These are phyloP conservation scores for Neostapfia colusana DNA, from an alignment of 176 grass and related monocot species.

Conservation along the genomic window DNA sequence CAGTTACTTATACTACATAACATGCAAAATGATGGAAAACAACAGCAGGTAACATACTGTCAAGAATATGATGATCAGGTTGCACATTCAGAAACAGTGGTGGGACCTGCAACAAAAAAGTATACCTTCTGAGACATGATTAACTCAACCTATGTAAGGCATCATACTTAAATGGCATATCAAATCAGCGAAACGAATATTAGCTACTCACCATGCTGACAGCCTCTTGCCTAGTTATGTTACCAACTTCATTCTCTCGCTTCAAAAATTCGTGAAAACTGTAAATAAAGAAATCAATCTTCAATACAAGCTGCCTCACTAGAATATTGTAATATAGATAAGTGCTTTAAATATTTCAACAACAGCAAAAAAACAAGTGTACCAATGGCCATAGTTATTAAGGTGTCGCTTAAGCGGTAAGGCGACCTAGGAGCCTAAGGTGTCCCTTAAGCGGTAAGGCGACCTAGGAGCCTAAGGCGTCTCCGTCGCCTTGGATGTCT, in stretches of 20 bases:
- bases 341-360: constrained; percentile 13
- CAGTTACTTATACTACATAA: constrained; percentile 16
- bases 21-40: constrained; percentile 12
- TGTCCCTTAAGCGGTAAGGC: no score
- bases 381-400: no score
- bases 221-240: constrained; percentile 99
- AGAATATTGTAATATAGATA: background rate
- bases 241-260: constrained; percentile 94
- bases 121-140: constrained; percentile 21
- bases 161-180: constrained; percentile 36
- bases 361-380: background rate
- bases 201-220: constrained; percentile 86
- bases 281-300: constrained; percentile 21
- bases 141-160: background rate
- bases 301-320: constrained; percentile 29
- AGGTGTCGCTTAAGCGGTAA: no score
- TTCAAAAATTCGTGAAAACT: constrained; percentile 99
- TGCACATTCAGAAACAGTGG: constrained; percentile 92
- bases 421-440: no score
- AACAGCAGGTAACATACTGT: constrained; percentile 63
- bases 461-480: no score
- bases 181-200: constrained; percentile 24
- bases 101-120: constrained; percentile 70
- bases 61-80: constrained; percentile 90
- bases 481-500: no score